Conservation (phyloP, 208 protist genomes). For the Entamoeba nuttalli region DNA sequence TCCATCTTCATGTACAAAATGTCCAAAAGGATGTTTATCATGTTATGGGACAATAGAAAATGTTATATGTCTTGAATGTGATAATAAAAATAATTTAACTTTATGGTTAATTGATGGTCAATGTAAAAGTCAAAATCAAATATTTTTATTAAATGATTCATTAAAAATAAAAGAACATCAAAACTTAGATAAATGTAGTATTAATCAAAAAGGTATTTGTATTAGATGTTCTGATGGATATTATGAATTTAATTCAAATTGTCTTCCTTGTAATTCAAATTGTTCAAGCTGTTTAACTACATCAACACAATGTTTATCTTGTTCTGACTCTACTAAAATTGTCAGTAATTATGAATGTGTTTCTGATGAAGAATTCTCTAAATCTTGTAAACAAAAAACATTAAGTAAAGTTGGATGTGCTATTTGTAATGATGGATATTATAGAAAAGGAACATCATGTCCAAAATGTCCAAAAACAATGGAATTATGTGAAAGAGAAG, state of each 20-base stretch:
- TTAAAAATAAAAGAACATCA: no score
- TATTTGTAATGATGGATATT: background rate
- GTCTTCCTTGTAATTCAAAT: background rate
- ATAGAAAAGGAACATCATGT: background rate
- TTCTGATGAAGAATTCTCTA: background rate
- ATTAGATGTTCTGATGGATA: background rate
- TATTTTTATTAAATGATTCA: no score
- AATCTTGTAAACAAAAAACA: background rate
- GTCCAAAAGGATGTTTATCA: background rate
- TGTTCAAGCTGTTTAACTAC: background rate
- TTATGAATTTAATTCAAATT: background rate
- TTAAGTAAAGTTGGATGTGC: background rate
- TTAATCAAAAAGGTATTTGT: background rate
- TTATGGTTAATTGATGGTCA: no score
- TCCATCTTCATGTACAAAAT: background rate
- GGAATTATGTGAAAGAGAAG: background rate
- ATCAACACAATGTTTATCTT: background rate
- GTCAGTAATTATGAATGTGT: background rate
- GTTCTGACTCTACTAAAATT: background rate
- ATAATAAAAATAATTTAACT: no score
- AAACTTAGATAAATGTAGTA: background rate
- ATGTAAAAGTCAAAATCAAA: no score
- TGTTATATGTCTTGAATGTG: no score
- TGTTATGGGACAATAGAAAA: background rate
- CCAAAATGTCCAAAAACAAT: background rate